Evolutionary conservation across 768 basidiomycete species (phyloP), one percentile per base, ranked within the genome.

Genomic region (Neoboletus brunneissimus): DNA sequence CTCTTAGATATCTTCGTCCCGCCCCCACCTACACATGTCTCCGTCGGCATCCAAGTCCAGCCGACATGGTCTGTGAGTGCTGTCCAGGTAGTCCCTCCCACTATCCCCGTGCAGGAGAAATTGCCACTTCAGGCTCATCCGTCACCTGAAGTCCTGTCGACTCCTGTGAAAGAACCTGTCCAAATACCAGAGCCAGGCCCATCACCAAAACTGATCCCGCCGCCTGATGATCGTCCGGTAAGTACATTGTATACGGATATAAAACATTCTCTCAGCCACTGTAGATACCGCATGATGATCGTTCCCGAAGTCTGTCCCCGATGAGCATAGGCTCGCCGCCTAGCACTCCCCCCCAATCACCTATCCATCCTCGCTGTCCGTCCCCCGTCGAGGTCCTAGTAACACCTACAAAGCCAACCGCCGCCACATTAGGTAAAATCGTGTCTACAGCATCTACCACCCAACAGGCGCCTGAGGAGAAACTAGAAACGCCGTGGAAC

Each of bases 311-410:
- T 68, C 71, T 82, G 45, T 82, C 83, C 47, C 83, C 82, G 1
- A 85, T 84, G 83, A 86, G 85, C 53, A 74, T 86, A 42, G 83
- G 80, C 59, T 82, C 82, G 8, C 66, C 76, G 8, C 60, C 72
- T 18, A 76, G 73, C 56, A 76, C 75, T 11, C 75, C 76, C 35
- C 58, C 70, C 43, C 69, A 61, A 32, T 60, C 68, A 5, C 68
- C 63, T 6, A 35, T 55, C 31, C 49, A 7, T n/a, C 40, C 51
- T 1, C 58, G 16, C 40, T 48, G 35, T 31, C 45, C 59, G 22
- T 47, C 51, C 15, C 48, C 55, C 42, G 35, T 51, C 32, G 51
- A 46, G 7, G 44, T 53, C 9, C 53, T 46, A 11, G 34, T 41
- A 25, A 62, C 55, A 1, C 59, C 64, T 29, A 46, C 27, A 5